These are phyloP conservation scores for Paramecium sexaurelia DNA, from an alignment of 73 alveolate species.

Conservation along the genomic window DNA sequence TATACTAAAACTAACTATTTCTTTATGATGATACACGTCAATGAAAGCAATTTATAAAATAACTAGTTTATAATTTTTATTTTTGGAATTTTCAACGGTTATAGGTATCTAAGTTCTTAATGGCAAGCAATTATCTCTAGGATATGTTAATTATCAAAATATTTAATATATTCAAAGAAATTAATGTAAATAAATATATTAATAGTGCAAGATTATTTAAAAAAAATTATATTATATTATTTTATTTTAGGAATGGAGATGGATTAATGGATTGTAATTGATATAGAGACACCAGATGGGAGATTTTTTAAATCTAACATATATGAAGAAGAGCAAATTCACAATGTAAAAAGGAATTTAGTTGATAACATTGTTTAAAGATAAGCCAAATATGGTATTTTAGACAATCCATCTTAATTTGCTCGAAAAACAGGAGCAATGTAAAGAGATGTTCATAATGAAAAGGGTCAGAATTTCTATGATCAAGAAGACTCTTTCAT, in stretches of 20 bases:
- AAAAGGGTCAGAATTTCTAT: conserved; percentile 33
- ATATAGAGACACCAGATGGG: not conserved
- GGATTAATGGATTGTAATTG: conserved; percentile 31
- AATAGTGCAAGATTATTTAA: not conserved
- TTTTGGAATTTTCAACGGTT: too few species aligned
- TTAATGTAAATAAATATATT: not conserved
- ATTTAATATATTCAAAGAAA: too few species aligned
- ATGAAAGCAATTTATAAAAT: too few species aligned
- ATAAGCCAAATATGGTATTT: conserved; percentile 17
- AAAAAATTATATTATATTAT: not conserved
- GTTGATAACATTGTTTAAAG: not conserved
- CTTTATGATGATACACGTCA: too few species aligned
- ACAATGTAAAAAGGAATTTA: not conserved
- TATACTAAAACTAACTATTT: too few species aligned
- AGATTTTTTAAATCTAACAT: not conserved
- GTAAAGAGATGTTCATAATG: conserved; percentile 15
- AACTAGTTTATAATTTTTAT: too few species aligned
- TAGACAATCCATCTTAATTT: not conserved
- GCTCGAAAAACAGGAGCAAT: conserved; percentile 54
- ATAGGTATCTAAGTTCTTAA: too few species aligned
- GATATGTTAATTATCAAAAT: too few species aligned
- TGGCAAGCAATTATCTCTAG: too few species aligned
- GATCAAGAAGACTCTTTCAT: conserved; percentile 45
- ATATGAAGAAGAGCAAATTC: not conserved
- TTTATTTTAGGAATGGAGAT: not conserved